Conservation (phyloP, 164 flowering plant species). For the Pachysandra terminalis region DNA sequence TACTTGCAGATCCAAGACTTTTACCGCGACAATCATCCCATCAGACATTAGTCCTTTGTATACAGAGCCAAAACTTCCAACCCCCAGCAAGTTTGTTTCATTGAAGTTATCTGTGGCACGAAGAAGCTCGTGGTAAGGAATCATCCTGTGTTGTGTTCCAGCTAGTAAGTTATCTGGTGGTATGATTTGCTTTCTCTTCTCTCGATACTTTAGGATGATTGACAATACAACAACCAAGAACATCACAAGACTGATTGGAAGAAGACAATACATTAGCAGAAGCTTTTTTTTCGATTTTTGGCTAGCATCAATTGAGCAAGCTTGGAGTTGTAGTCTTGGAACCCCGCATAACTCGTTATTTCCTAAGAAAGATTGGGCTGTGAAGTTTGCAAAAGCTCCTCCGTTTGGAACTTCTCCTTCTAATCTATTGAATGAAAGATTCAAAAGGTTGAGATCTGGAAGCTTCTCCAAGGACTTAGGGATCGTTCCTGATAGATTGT, state of each 20-base stretch:
- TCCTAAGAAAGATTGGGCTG: not conserved
- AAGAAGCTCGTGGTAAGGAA: not conserved
- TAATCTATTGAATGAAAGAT: not conserved
- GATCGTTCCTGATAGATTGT: not conserved
- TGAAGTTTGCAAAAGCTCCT: not conserved
- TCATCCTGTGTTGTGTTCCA: not conserved
- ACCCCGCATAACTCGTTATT: not conserved
- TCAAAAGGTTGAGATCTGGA: not conserved
- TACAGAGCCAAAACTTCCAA: not conserved
- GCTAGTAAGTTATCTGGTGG: not conserved
- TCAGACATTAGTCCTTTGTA: not conserved
- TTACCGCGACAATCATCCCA: not conserved
- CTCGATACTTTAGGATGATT: not conserved
- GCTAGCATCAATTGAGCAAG: not conserved
- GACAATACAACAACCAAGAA: not conserved
- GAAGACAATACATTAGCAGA: not conserved
- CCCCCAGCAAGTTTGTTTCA: not conserved
- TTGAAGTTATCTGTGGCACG: not conserved
- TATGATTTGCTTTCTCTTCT: not conserved
- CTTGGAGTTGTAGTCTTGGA: not conserved
- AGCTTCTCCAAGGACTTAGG: not conserved
- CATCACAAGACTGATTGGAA: not conserved
- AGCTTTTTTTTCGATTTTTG: not conserved
- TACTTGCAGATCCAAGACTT: slow-evolving; percentile 2
- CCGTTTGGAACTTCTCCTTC: not conserved